Percentiles rank a stretch among this genome's conserved stretches.
These are phyloP conservation scores for Suaeda aralocaspica DNA, from an alignment of 148 eudicot genomes.

Conservation along the genomic window DNA sequence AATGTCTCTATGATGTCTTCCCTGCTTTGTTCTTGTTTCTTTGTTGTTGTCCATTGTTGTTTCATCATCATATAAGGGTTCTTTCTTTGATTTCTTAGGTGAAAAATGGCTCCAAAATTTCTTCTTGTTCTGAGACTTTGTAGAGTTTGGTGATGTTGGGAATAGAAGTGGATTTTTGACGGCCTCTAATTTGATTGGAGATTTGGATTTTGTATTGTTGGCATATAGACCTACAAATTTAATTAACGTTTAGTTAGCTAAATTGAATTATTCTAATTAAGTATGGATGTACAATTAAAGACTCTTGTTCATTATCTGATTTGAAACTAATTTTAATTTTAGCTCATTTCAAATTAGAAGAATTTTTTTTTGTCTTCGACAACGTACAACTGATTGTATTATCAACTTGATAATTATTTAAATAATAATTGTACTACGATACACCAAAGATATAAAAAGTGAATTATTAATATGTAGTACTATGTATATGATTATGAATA, in stretches of 20 bases:
- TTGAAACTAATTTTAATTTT: too few relatives aligned
- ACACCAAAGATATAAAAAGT: too few relatives aligned
- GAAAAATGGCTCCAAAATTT: conserved; percentile 28
- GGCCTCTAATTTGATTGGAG: neutral
- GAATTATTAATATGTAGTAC: too few relatives aligned
- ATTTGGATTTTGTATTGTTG: neutral
- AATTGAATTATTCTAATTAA: neutral
- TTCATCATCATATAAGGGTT: neutral
- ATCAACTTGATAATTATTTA: too few relatives aligned
- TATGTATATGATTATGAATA: too few relatives aligned
- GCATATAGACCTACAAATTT: neutral
- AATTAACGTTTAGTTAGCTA: too few relatives aligned
- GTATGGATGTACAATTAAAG: too few relatives aligned
- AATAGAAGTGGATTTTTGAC: conserved; percentile 17
- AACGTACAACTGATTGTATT: too few relatives aligned
- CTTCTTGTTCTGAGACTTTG: conserved; percentile 32
- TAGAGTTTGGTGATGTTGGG: conserved; percentile 13
- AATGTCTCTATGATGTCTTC: conserved; percentile 13
- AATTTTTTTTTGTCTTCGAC: too few relatives aligned
- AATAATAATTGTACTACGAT: too few relatives aligned
- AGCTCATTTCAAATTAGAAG: too few relatives aligned
- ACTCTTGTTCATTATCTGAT: too few relatives aligned
- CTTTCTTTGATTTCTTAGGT: conserved; percentile 25
- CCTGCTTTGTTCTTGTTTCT: conserved; percentile 29
- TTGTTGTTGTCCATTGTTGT: neutral